Evolutionary conservation across 306 rosid genomes (phyloP).

Genomic region (Corylus avellana): DNA sequence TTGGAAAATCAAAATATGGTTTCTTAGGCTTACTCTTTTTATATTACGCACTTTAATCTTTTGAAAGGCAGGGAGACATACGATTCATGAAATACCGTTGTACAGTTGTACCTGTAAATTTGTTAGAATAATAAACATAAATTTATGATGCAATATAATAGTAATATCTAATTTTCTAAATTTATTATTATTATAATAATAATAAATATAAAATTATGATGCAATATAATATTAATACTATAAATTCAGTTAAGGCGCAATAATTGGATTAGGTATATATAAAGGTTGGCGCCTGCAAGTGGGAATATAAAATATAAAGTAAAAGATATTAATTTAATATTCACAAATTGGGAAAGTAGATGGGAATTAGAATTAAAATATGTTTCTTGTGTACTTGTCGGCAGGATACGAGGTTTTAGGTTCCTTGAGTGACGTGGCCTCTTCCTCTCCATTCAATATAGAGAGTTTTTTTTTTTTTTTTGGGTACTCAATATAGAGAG

Average conservation of each 20-base stretch:
- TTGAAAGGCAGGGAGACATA: neutral
- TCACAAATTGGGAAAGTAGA: constrained; percentile 10
- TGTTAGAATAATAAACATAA: too few relatives aligned
- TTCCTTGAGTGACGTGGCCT: constrained; percentile 31
- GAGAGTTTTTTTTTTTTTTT: too few relatives aligned
- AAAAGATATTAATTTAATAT: neutral
- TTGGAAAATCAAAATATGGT: too few relatives aligned
- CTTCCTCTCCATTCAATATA: constrained; percentile 30
- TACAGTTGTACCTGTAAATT: neutral
- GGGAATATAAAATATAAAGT: constrained; percentile 17
- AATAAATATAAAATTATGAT: too few relatives aligned
- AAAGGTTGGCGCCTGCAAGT: constrained; percentile 17
- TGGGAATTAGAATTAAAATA: constrained; percentile 1
- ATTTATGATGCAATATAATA: too few relatives aligned
- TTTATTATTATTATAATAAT: too few relatives aligned
- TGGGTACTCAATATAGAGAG: too few relatives aligned
- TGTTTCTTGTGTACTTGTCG: constrained; percentile 31
- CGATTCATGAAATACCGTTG: neutral
- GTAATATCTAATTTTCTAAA: too few relatives aligned
- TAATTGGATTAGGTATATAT: constrained; percentile 3
- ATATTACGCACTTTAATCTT: neutral
- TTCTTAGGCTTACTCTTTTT: too few relatives aligned
- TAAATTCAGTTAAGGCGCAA: neutral
- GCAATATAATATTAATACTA: too few relatives aligned
- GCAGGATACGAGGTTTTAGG: constrained; percentile 44